Evolutionary conservation across 1,139 yeast genomes (phyloP).

Genomic region (Geotrichum restrictum): DNA sequence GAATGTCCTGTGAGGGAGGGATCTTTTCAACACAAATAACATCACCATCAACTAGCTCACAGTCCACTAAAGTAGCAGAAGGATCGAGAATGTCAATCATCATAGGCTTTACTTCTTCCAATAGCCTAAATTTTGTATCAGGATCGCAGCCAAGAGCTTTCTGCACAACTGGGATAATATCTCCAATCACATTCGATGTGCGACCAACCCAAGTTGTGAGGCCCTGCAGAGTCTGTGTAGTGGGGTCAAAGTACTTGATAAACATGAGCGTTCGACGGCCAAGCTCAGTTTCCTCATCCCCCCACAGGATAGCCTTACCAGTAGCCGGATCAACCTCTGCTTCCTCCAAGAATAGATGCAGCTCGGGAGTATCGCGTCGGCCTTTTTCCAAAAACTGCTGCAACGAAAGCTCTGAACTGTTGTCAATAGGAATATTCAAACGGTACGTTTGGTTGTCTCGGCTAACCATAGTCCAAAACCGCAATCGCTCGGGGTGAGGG

Average conservation of each 20-base stretch:
- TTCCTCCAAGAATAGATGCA: constrained; percentile 35
- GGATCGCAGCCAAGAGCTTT: constrained; percentile 47
- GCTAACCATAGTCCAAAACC: constrained; percentile 63
- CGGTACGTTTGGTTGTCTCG: constrained; percentile 74
- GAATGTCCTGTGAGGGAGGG: constrained; percentile 22
- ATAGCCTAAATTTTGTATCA: constrained; percentile 45
- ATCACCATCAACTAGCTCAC: constrained; percentile 76
- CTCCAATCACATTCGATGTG: constrained; percentile 48
- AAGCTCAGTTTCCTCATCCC: constrained; percentile 6
- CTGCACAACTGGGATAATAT: constrained; percentile 46
- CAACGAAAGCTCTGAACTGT: constrained; percentile 40
- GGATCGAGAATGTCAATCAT: constrained; percentile 52
- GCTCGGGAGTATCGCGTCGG: constrained; percentile 21
- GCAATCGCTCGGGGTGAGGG: constrained; percentile 39
- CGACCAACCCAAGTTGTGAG: constrained; percentile 58
- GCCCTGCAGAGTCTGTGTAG: constrained; percentile 54
- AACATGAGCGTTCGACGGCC: constrained; percentile 48
- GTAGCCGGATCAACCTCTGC: constrained; percentile 25
- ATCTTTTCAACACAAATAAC: constrained; percentile 58
- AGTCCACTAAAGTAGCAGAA: constrained; percentile 49
- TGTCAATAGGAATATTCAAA: constrained; percentile 51
- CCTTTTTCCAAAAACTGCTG: constrained; percentile 45
- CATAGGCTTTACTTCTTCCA: constrained; percentile 69
- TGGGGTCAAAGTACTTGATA: constrained; percentile 65
- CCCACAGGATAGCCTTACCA: constrained; percentile 9